A percentile compares a stretch with the other conserved stretches of the same genome.
phyloP scores from a whole-genome alignment of 2,329 filamentous ascomycete species.

The Epichloe sp. region DNA sequence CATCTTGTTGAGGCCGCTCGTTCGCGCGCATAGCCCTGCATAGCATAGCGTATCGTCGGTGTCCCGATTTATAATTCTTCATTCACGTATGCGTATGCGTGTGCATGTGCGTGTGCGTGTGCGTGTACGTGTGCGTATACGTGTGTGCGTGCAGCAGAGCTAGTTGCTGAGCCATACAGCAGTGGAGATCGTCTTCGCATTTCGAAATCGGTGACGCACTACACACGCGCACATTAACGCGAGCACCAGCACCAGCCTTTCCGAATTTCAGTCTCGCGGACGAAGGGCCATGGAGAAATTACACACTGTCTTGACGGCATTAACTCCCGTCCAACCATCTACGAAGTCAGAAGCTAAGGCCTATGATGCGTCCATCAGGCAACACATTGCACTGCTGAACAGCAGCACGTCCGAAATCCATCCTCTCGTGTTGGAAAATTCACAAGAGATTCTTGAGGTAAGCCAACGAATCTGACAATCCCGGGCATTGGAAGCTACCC shows the following conservation, averaged over 20 bases:
- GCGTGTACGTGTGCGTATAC: no score
- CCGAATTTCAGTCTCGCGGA: neutral
- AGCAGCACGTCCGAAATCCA: neutral
- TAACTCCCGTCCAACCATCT: neutral
- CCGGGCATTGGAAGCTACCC: neutral
- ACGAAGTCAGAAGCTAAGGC: neutral
- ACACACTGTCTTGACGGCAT: constrained; percentile 1
- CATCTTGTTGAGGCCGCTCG: no score
- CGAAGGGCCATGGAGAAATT: constrained; percentile 1
- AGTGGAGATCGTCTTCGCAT: neutral
- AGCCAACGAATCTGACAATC: neutral
- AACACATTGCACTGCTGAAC: constrained; percentile 2
- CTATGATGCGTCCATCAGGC: constrained; percentile 3
- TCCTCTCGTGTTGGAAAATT: constrained; percentile 19
- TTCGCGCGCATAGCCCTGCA: no score
- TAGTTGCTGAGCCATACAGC: neutral
- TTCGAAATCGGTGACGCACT: neutral
- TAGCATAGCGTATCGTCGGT: no score
- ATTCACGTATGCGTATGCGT: neutral
- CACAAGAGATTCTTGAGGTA: constrained; percentile 29
- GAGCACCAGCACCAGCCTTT: neutral
- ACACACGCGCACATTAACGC: neutral
- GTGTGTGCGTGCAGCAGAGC: neutral
- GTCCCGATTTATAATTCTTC: no score
- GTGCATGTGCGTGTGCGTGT: no score